These are phyloP conservation scores for Xylariomycetidae sp. DNA, from an alignment of 2,329 filamentous ascomycete genomes.

Conservation along the genomic window DNA sequence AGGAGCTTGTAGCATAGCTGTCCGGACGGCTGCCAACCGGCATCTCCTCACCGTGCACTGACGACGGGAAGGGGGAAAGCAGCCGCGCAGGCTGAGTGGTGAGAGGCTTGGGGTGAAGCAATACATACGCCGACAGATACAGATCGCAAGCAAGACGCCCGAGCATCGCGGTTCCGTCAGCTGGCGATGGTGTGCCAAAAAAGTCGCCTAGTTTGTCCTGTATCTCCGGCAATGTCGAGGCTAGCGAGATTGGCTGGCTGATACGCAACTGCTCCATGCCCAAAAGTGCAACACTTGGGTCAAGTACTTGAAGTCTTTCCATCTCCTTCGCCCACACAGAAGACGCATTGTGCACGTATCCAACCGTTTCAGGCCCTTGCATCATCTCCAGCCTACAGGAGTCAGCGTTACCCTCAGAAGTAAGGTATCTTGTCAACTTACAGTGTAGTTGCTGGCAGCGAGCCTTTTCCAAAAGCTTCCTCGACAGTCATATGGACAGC, in stretches of 20 bases:
- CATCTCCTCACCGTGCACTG: too few relatives aligned
- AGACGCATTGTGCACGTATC: conserved; percentile 9
- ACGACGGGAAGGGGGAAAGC: too few relatives aligned
- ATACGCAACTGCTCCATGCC: too few relatives aligned
- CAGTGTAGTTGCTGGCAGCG: conserved; percentile 17
- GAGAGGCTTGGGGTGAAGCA: conserved; percentile 13
- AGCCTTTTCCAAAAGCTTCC: conserved; percentile 11
- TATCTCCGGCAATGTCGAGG: too few relatives aligned
- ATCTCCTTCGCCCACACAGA: conserved; percentile 21
- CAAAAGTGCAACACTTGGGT: conserved; percentile 15
- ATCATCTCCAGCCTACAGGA: conserved; percentile 18
- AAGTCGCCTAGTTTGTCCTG: too few relatives aligned
- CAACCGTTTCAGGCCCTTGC: conserved; percentile 8
- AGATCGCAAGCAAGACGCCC: conserved; percentile 23
- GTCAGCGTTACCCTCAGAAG: conserved; percentile 7
- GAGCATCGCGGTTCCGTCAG: too few relatives aligned
- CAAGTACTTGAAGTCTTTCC: conserved; percentile 13
- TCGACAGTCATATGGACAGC: conserved; percentile 10
- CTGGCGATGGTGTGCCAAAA: too few relatives aligned
- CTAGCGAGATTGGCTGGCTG: too few relatives aligned
- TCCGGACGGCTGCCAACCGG: conserved; percentile 19
- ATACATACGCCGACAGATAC: conserved; percentile 20
- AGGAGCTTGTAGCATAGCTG: conserved; percentile 14
- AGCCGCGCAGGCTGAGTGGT: conserved; percentile 4
- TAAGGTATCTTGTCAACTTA: conserved; percentile 8